Evolutionary conservation across 257 asterid species (phyloP).

Genomic region (Lycium ferocissimum): DNA sequence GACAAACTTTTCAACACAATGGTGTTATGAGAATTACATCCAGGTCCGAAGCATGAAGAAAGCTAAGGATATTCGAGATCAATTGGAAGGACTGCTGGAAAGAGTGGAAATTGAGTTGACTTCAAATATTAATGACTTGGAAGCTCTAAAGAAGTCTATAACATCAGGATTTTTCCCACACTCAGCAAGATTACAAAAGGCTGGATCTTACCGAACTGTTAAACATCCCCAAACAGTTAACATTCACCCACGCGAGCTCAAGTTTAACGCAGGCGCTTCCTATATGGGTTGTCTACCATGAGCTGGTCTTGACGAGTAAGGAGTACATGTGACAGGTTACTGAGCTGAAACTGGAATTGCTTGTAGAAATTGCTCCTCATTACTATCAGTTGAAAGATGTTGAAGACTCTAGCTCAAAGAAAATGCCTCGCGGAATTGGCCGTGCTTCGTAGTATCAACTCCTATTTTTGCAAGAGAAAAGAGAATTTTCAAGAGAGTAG

Average conservation of each 20-base stretch:
- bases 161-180: conserved; percentile 76
- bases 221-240: conserved; percentile 74
- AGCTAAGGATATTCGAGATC: conserved; percentile 80
- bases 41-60: conserved; percentile 81
- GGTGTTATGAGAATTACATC: conserved; percentile 74
- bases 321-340: conserved; percentile 90
- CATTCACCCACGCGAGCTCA: conserved; percentile 76
- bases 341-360: conserved; percentile 79
- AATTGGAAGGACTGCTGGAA: conserved; percentile 70
- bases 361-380: conserved; percentile 78
- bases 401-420: conserved; percentile 51
- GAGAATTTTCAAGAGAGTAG: neutral
- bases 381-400: conserved; percentile 71
- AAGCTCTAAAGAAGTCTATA: conserved; percentile 68
- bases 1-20: conserved; percentile 68
- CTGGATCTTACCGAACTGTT: conserved; percentile 67
- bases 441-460: neutral
- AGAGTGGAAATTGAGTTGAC: conserved; percentile 69
- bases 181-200: conserved; percentile 68
- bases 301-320: conserved; percentile 70
- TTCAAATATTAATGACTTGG: conserved; percentile 58
- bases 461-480: conserved; percentile 36
- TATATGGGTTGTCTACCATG: conserved; percentile 80
- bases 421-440: conserved; percentile 20
- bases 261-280: conserved; percentile 76